These are phyloP conservation scores for Rhytidhysteron rufulum DNA, from an alignment of 2,329 filamentous ascomycete species.

Conservation along the genomic window DNA sequence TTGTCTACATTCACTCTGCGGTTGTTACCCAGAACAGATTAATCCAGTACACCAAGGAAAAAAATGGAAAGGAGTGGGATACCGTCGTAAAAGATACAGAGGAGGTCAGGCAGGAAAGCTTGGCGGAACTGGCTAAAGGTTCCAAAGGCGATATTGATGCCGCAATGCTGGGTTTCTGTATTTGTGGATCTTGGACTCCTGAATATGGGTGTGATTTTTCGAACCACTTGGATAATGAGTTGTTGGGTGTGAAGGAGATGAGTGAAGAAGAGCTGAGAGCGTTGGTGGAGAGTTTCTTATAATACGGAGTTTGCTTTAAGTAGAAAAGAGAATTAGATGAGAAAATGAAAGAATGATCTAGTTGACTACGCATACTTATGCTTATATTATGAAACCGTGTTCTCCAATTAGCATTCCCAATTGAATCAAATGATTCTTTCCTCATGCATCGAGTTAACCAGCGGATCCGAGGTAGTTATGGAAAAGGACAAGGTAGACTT, in stretches of 20 bases:
- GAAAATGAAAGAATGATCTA: too few relatives aligned
- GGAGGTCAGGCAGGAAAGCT: conserved; percentile 25
- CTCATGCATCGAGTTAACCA: too few relatives aligned
- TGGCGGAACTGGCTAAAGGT: conserved; percentile 24
- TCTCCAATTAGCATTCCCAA: too few relatives aligned
- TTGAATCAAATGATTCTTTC: too few relatives aligned
- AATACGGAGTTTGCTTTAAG: not conserved
- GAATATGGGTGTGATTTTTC: conserved; percentile 32
- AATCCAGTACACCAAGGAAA: conserved; percentile 30
- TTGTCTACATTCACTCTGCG: conserved; percentile 34
- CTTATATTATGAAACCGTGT: too few relatives aligned
- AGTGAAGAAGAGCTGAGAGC: conserved; percentile 22
- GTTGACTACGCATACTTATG: too few relatives aligned
- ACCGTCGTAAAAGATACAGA: conserved; percentile 17
- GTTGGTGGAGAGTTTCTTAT: conserved; percentile 15
- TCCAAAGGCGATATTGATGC: conserved; percentile 5
- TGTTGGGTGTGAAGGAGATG: conserved; percentile 31
- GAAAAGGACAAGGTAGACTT: too few relatives aligned
- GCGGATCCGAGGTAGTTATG: too few relatives aligned
- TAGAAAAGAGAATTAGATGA: too few relatives aligned
- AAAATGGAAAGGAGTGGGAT: conserved; percentile 24
- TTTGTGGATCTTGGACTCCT: conserved; percentile 19
- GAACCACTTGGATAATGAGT: conserved; percentile 30
- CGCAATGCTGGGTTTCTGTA: conserved; percentile 25
- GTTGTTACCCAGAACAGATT: conserved; percentile 35